Percentiles rank a stretch among this genome's conserved stretches.
These are phyloP conservation scores for Globisporangium carolinianum DNA, from an alignment of 352 stramenopile species.

Conservation along the genomic window DNA sequence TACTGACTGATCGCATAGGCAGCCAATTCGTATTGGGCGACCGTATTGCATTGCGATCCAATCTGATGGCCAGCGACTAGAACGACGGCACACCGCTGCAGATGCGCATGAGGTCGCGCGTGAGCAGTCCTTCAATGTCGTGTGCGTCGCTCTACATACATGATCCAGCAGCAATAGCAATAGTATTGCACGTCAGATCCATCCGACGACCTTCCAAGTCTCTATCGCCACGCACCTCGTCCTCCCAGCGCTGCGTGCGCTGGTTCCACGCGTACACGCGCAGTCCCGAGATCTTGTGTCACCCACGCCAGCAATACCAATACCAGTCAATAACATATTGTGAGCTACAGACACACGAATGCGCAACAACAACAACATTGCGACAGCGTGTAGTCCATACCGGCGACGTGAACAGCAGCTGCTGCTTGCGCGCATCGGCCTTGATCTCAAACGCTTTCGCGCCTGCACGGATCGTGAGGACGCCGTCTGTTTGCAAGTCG, in stretches of 20 bases:
- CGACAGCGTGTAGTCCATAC: constrained; percentile 12
- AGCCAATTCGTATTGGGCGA: background rate
- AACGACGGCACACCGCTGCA: constrained; percentile 68
- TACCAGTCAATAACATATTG: background rate
- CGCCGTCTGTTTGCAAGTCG: constrained; percentile 14
- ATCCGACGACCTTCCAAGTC: too few species aligned
- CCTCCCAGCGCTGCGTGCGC: constrained; percentile 64
- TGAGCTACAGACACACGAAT: background rate
- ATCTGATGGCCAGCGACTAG: constrained; percentile 10
- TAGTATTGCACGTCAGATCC: too few species aligned
- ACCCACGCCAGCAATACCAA: background rate
- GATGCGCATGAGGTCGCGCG: constrained; percentile 73
- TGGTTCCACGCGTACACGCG: constrained; percentile 72
- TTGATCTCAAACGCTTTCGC: constrained; percentile 61
- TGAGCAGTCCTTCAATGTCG: constrained; percentile 75
- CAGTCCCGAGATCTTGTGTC: constrained; percentile 53
- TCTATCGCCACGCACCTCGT: constrained; percentile 34
- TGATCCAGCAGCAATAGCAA: too few species aligned
- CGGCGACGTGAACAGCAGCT: constrained; percentile 63
- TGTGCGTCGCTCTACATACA: constrained; percentile 49
- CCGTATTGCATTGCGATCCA: constrained; percentile 2
- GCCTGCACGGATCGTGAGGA: constrained; percentile 41
- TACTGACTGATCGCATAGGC: background rate
- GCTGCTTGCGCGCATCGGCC: constrained; percentile 49
- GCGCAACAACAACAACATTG: background rate